phyloP scores from a whole-genome alignment of 2,329 filamentous ascomycete species.

The Xylariales sp. region DNA sequence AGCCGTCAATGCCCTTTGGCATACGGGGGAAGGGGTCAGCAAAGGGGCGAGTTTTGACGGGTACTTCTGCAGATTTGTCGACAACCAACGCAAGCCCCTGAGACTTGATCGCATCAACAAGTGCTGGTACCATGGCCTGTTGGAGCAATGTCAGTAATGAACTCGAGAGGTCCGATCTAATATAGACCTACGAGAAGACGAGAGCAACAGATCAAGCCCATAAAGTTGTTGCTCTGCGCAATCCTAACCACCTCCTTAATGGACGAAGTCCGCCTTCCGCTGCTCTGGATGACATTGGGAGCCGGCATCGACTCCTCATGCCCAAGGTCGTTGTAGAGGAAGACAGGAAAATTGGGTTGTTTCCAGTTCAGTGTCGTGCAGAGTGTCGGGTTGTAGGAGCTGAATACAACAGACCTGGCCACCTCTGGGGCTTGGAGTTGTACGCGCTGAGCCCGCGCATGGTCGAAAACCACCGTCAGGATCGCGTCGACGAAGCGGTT shows the following conservation, averaged over 20 bases:
- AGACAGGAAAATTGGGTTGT: conserved; percentile 95
- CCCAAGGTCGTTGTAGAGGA: conserved; percentile 90
- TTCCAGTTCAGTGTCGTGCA: conserved; percentile 99
- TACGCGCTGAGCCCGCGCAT: conserved; percentile 64
- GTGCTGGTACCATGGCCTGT: conserved; percentile 86
- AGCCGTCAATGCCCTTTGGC: conserved; percentile 80
- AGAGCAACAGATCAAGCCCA: conserved; percentile 91
- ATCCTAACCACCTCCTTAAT: conserved; percentile 94
- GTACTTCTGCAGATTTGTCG: conserved; percentile 66
- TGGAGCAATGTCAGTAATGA: conserved; percentile 15
- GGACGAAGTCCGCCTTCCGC: conserved; percentile 70
- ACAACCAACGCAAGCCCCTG: conserved; percentile 88
- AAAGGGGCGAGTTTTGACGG: conserved; percentile 32
- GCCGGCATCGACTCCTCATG: conserved; percentile 44
- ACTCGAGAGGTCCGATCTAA: background rate
- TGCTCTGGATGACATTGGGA: conserved; percentile 40
- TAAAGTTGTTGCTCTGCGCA: conserved; percentile 94
- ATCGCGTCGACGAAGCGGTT: conserved; percentile 84
- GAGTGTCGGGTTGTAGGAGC: conserved; percentile 82
- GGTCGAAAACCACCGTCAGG: conserved; percentile 82
- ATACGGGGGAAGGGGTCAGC: conserved; percentile 53
- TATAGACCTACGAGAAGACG: conserved; percentile 66
- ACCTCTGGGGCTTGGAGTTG: conserved; percentile 63
- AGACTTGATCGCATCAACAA: conserved; percentile 91
- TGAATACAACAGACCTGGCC: conserved; percentile 86